A percentile compares a stretch with the other conserved stretches of the same genome.
These are phyloP conservation scores for Ustilago bromivora DNA, from an alignment of 1,284 basidiomycete genomes.

Conservation along the genomic window DNA sequence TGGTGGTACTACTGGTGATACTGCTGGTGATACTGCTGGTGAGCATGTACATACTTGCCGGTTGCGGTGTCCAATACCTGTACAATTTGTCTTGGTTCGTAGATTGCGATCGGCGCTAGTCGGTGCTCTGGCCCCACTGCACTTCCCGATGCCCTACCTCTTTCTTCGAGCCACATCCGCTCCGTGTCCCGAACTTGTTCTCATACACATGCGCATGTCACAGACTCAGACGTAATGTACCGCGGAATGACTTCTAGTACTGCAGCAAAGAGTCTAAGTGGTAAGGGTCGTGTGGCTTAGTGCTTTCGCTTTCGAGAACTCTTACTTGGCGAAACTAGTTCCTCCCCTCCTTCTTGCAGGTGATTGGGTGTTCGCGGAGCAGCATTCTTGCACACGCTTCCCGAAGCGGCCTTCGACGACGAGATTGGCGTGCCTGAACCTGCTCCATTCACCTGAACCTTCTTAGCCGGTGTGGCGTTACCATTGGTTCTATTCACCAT, in stretches of 20 bases:
- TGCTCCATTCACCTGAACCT: conserved; percentile 23
- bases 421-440: not conserved
- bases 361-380: conserved; percentile 13
- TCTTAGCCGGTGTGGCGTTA: conserved; percentile 26
- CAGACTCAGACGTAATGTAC: not conserved
- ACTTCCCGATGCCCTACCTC: too few relatives aligned
- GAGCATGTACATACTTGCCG: not conserved
- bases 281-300: not conserved
- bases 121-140: not conserved
- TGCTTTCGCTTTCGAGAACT: conserved; percentile 41
- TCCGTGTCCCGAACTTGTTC: too few relatives aligned
- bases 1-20: too few relatives aligned
- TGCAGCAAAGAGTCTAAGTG: not conserved
- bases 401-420: conserved; percentile 2
- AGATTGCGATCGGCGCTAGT: not conserved
- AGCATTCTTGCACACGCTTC: not conserved
- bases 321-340: conserved; percentile 19
- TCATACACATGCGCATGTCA: not conserved
- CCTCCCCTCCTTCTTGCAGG: not conserved
- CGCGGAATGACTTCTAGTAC: not conserved
- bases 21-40: not conserved
- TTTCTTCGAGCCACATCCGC: too few relatives aligned
- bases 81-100: not conserved
- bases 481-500: conserved; percentile 13
- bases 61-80: not conserved